Conservation (phyloP, 306 rosid genomes). For the Lathyrus aphaca region DNA sequence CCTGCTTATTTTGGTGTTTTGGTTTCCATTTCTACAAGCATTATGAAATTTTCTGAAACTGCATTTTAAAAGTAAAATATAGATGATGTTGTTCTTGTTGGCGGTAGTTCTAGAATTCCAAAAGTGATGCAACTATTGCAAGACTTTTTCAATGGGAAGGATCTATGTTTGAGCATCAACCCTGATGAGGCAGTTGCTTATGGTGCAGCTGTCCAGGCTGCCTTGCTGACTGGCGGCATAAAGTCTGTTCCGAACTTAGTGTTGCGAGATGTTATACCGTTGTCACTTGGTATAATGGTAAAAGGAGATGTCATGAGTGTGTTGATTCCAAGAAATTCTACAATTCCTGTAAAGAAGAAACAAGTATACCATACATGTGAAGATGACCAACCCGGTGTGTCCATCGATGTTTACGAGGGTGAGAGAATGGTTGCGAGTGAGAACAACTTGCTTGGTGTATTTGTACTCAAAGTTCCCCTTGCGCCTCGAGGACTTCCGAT, state of each 20-base stretch:
- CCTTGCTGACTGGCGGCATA: not conserved
- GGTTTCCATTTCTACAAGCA: too few species aligned
- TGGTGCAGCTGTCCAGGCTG: conserved; percentile 22
- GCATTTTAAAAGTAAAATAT: not conserved
- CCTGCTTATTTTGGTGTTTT: too few species aligned
- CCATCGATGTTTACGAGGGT: not conserved
- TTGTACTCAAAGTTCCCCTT: not conserved
- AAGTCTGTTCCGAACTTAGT: not conserved
- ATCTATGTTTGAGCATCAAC: conserved; percentile 4
- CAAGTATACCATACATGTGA: not conserved
- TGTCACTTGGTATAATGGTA: not conserved
- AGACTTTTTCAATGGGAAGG: not conserved
- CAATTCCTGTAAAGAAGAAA: not conserved
- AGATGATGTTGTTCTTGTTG: conserved; percentile 27
- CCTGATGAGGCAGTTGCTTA: conserved; percentile 21
- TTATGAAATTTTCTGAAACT: too few species aligned
- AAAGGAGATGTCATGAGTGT: not conserved
- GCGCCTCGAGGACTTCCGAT: not conserved
- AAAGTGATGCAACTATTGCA: not conserved
- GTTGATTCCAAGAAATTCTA: not conserved
- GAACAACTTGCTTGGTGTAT: conserved; percentile 10
- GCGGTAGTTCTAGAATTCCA: conserved; percentile 5
- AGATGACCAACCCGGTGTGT: not conserved
- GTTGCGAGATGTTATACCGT: not conserved
- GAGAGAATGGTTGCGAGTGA: not conserved